Percentiles rank a stretch among this genome's conserved stretches.
These are phyloP conservation scores for Sanghuangporus sanghuang DNA, from an alignment of 1,284 basidiomycete species.

Conservation along the genomic window DNA sequence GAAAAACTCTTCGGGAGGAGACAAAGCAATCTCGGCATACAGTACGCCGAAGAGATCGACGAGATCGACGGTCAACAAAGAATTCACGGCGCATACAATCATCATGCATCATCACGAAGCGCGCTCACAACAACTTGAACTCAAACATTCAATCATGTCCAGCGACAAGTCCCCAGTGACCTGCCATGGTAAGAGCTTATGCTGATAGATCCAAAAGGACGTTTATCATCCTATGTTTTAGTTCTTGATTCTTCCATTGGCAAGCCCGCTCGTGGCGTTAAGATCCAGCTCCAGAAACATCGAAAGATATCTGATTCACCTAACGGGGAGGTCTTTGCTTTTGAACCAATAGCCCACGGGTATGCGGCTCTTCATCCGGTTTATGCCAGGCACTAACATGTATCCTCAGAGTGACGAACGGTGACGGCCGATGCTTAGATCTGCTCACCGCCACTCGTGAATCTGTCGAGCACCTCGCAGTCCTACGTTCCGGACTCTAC, in stretches of 20 bases:
- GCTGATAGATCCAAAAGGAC: background rate
- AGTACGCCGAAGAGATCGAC: background rate
- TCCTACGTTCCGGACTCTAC: conserved; percentile 48
- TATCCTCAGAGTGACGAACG: conserved; percentile 9
- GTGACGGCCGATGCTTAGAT: conserved; percentile 17
- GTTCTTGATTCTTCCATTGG: conserved; percentile 44
- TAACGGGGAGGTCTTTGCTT: conserved; percentile 18
- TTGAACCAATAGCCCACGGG: conserved; percentile 31
- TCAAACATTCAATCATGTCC: conserved; percentile 2
- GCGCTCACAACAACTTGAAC: background rate
- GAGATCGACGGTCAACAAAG: too few relatives aligned
- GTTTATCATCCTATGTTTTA: conserved; percentile 15
- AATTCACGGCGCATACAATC: too few relatives aligned
- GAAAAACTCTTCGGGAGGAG: too few relatives aligned
- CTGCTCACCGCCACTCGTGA: conserved; percentile 9
- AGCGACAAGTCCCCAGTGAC: conserved; percentile 39
- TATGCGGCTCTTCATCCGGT: conserved; percentile 19
- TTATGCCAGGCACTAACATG: background rate
- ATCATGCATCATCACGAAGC: background rate
- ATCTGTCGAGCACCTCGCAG: conserved; percentile 10
- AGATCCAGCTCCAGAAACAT: conserved; percentile 26
- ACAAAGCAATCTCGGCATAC: background rate
- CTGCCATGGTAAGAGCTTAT: conserved; percentile 36
- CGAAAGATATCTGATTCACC: conserved; percentile 19
- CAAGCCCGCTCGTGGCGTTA: conserved; percentile 34